Evolutionary conservation across 2,329 filamentous ascomycete species (phyloP).

Genomic region (Thielaviopsis punctulata): DNA sequence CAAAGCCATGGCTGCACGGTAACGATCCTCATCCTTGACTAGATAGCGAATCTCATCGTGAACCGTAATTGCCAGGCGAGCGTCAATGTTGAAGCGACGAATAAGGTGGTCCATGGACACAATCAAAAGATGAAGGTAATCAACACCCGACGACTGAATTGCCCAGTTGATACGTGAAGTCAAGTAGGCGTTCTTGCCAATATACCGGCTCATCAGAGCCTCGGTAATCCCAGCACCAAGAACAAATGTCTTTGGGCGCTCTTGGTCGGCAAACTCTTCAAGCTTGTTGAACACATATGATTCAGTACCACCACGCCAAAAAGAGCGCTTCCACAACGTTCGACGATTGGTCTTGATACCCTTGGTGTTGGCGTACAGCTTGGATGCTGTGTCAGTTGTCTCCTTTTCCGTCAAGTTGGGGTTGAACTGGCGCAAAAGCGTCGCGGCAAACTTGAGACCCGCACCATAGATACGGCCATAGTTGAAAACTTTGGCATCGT

Average conservation of each 20-base stretch:
- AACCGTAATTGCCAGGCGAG: conserved; percentile 79
- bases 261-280: conserved; percentile 94
- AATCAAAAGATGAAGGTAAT: conserved; percentile 89
- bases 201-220: conserved; percentile 73
- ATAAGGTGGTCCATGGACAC: conserved; percentile 88
- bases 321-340: conserved; percentile 51
- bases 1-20: conserved; percentile 77
- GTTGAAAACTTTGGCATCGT: conserved; percentile 95
- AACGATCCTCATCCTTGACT: conserved; percentile 70
- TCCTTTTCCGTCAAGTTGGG: conserved; percentile 63
- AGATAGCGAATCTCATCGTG: conserved; percentile 96
- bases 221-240: conserved; percentile 92
- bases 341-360: conserved; percentile 70
- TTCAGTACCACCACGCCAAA: conserved; percentile 94
- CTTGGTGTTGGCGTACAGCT: conserved; percentile 78
- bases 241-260: conserved; percentile 75
- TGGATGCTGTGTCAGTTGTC: conserved; percentile 58
- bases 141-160: conserved; percentile 91
- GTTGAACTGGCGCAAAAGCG: conserved; percentile 84
- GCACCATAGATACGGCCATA: conserved; percentile 99
- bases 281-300: conserved; percentile 97
- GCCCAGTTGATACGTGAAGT: conserved; percentile 98
- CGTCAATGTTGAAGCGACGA: conserved; percentile 67
- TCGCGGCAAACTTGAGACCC: conserved; percentile 81
- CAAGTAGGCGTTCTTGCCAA: conserved; percentile 81